These are phyloP conservation scores for Pichia kudriavzevii DNA, from an alignment of 1,139 yeast species.

Conservation along the genomic window DNA sequence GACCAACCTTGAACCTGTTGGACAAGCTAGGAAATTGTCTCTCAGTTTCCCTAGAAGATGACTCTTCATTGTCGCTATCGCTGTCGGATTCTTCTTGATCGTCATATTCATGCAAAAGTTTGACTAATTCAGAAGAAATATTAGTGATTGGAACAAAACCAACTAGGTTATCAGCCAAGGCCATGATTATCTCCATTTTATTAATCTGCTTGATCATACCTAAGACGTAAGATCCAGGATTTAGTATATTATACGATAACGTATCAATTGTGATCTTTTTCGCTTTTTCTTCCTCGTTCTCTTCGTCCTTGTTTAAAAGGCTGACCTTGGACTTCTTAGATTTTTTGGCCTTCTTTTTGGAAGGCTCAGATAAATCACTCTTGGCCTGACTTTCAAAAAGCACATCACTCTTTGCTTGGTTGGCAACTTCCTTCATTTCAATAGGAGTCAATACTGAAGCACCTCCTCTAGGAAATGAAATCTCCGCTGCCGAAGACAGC, in stretches of 20 bases:
- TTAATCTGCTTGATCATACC: conserved; percentile 66
- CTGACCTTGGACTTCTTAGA: conserved; percentile 25
- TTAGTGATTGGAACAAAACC: conserved; percentile 78
- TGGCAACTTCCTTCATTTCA: conserved; percentile 87
- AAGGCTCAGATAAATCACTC: conserved; percentile 21
- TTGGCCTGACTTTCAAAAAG: conserved; percentile 47
- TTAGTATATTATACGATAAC: conserved; percentile 51
- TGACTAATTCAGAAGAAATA: conserved; percentile 58
- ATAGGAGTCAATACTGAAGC: conserved; percentile 76
- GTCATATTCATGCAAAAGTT: conserved; percentile 47
- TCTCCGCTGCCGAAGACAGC: conserved; percentile 38
- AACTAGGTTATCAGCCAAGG: conserved; percentile 75
- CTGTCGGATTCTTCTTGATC: conserved; percentile 34
- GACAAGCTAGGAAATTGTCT: conserved; percentile 48
- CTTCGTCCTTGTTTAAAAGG: conserved; percentile 15
- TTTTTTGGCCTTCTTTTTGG: conserved; percentile 31
- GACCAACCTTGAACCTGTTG: conserved; percentile 58
- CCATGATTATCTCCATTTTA: conserved; percentile 55
- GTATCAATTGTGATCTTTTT: conserved; percentile 45
- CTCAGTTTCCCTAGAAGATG: conserved; percentile 20
- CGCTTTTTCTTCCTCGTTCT: conserved; percentile 21
- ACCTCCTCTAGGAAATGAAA: conserved; percentile 95
- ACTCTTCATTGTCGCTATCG: conserved; percentile 29
- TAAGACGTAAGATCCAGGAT: conserved; percentile 64
- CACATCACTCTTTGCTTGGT: conserved; percentile 86